Percentiles rank a stretch among this genome's conserved stretches.
phyloP scores from a whole-genome alignment of 805 yeast species.

The Metschnikowia arizonensis region DNA sequence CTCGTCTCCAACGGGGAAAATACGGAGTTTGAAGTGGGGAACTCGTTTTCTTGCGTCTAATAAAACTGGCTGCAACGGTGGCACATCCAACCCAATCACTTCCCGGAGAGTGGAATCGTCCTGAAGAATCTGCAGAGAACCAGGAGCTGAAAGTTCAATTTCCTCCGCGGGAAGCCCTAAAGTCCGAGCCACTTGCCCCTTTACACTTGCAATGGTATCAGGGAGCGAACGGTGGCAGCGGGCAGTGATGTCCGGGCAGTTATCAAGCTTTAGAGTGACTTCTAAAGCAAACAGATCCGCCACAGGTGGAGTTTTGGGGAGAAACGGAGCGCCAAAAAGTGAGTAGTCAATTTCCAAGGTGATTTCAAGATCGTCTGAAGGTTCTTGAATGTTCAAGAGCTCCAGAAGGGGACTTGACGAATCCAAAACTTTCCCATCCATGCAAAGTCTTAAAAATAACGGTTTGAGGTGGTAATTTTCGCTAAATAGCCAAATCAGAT shows the following conservation, averaged over 20 bases:
- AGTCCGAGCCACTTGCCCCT: constrained; percentile 17
- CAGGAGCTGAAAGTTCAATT: not conserved
- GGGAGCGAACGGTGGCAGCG: constrained; percentile 20
- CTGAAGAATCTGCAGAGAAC: not conserved
- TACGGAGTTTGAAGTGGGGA: not conserved
- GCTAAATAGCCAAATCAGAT: constrained; percentile 30
- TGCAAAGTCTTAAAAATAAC: constrained; percentile 18
- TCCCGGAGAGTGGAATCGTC: constrained; percentile 13
- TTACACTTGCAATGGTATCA: constrained; percentile 20
- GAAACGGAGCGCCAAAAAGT: constrained; percentile 16
- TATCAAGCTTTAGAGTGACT: constrained; percentile 1
- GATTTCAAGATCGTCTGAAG: constrained; percentile 1
- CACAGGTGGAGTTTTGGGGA: constrained; percentile 25
- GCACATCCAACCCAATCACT: constrained; percentile 24
- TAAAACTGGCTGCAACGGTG: constrained; percentile 22
- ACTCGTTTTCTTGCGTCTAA: not conserved
- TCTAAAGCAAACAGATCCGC: constrained; percentile 24
- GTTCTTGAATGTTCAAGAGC: constrained; percentile 10
- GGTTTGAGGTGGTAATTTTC: constrained; percentile 24
- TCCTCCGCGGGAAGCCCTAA: constrained; percentile 1
- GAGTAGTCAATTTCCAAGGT: constrained; percentile 23
- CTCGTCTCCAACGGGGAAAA: not conserved
- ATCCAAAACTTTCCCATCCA: constrained; percentile 8
- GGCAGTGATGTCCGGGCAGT: constrained; percentile 5
- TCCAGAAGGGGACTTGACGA: constrained; percentile 16